These are phyloP conservation scores for Neurospora pannonica DNA, from an alignment of 495 filamentous ascomycete species.

Conservation along the genomic window DNA sequence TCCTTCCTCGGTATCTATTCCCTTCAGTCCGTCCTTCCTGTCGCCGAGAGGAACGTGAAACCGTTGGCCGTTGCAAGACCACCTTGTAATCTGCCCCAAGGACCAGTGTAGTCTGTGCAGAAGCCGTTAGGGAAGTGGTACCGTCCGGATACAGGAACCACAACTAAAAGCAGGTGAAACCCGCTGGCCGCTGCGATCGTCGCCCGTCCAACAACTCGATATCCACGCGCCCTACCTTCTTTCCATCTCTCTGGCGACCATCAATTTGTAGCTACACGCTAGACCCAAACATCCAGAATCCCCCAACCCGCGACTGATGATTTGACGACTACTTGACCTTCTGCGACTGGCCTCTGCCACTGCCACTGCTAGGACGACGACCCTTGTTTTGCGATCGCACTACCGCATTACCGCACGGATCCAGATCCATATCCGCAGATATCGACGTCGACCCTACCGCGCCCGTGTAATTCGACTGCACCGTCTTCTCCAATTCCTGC, in stretches of 20 bases:
- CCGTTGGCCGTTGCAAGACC: neutral
- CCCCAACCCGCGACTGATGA: neutral
- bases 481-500: neutral
- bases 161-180: neutral
- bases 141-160: neutral
- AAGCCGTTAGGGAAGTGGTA: neutral
- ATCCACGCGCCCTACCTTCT: neutral
- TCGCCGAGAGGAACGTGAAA: neutral
- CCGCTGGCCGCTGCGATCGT: neutral
- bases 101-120: neutral
- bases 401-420: neutral
- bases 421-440: neutral
- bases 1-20: neutral
- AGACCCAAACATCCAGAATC: neutral
- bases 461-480: neutral
- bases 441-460: neutral
- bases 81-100: neutral
- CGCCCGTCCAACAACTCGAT: neutral
- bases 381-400: neutral
- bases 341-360: neutral
- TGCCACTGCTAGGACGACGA: neutral
- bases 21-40: neutral
- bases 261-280: neutral
- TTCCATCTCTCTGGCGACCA: neutral
- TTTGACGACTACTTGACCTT: neutral